Percentiles rank a stretch among this genome's conserved stretches.
phyloP scores from a whole-genome alignment of 78 protist species.

The Dictyostelium capitatum region DNA sequence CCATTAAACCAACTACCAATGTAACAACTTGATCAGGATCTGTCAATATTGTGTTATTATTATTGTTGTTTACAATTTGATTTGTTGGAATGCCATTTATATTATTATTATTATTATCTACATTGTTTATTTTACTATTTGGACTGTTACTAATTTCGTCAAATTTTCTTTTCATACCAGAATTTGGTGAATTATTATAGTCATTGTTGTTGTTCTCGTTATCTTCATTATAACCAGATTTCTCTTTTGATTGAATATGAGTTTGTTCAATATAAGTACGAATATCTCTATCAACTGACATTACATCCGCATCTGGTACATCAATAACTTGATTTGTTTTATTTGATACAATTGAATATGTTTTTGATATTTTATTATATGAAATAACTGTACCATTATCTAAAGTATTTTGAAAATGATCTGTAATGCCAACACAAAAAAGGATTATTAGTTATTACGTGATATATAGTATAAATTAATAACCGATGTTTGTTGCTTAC shows the following conservation, averaged over 20 bases:
- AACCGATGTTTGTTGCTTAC: background rate
- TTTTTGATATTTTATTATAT: constrained; percentile 11
- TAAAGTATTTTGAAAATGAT: constrained; percentile 10
- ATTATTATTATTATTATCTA: background rate
- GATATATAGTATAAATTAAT: no score
- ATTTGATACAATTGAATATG: constrained; percentile 33
- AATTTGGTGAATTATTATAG: background rate
- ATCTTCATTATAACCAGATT: background rate
- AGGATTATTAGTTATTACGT: background rate
- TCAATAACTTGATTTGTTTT: background rate
- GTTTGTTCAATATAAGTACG: constrained; percentile 42
- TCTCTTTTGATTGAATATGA: constrained; percentile 9
- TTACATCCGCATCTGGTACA: constrained; percentile 42
- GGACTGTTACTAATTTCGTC: background rate
- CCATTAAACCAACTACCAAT: constrained; percentile 50
- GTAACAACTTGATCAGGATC: constrained; percentile 32
- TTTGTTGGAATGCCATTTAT: background rate
- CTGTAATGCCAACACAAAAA: no score
- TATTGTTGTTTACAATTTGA: background rate
- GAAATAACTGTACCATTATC: constrained; percentile 23
- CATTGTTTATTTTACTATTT: background rate
- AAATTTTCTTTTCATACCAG: background rate
- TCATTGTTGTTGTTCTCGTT: background rate
- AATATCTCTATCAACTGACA: constrained; percentile 69
- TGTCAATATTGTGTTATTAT: background rate